phyloP scores from a whole-genome alignment of 352 stramenopile species.

The Phytophthora pistaciae region DNA sequence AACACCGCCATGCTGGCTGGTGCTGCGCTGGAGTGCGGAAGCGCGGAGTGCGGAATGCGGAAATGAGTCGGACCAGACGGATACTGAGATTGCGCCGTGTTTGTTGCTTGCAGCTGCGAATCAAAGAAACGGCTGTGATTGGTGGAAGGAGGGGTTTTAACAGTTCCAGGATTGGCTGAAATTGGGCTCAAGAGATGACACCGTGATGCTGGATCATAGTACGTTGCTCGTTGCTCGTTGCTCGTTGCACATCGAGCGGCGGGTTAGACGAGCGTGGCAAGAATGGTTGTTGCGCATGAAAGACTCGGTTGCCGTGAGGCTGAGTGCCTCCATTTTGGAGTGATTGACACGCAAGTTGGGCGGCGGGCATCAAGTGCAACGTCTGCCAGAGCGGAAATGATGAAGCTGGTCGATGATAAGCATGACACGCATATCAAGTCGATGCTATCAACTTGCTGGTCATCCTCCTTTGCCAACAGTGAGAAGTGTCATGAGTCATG shows the following conservation, averaged over 20 bases:
- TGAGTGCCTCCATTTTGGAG: not conserved
- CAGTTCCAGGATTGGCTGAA: constrained; percentile 10
- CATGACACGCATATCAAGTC: not conserved
- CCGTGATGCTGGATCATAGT: constrained; percentile 7
- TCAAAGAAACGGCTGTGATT: constrained; percentile 6
- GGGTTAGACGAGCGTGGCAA: no score
- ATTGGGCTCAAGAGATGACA: constrained; percentile 15
- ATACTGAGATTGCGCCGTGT: constrained; percentile 13
- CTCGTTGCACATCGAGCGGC: not conserved
- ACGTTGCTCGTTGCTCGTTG: not conserved
- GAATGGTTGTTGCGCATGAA: no score
- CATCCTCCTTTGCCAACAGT: no score
- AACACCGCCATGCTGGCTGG: constrained; percentile 61
- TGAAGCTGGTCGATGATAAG: not conserved
- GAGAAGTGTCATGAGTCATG: no score
- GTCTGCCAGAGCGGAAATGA: not conserved
- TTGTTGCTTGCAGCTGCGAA: constrained; percentile 16
- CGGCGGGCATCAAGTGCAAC: not conserved
- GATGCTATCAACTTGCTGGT: no score
- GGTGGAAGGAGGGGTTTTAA: constrained; percentile 11
- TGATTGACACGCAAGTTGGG: not conserved
- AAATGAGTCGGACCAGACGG: constrained; percentile 25
- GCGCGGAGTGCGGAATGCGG: constrained; percentile 2
- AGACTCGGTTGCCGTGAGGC: not conserved
- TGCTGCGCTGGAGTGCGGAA: not conserved